A percentile compares a stretch with the other conserved stretches of the same genome.
phyloP scores from a whole-genome alignment of 148 eudicot genomes.

The Bassia scoparia region DNA sequence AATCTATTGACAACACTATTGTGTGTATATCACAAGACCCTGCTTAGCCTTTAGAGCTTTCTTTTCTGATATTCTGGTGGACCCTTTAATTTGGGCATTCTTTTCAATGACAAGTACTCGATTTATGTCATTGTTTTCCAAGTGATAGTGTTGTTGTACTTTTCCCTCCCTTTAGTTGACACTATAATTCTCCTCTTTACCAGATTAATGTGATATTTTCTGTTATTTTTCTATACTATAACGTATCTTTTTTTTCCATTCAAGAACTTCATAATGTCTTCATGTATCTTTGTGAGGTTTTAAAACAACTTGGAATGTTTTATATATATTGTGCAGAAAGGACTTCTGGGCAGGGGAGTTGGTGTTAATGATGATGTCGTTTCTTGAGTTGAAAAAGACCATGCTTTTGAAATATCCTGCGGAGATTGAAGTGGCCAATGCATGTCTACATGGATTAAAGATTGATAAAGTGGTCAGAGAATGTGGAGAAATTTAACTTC shows the following conservation, averaged over 20 bases:
- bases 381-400: slow-evolving; percentile 41
- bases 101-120: neutral
- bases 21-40: neutral
- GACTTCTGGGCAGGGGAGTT: slow-evolving; percentile 29
- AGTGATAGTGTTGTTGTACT: neutral
- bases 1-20: neutral
- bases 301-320: neutral
- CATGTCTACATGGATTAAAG: slow-evolving; percentile 46
- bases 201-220: neutral
- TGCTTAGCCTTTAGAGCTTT: neutral
- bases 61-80: neutral
- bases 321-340: slow-evolving; percentile 22
- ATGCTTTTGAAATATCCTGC: slow-evolving; percentile 52
- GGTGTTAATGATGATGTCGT: slow-evolving; percentile 33
- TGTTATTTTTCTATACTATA: neutral
- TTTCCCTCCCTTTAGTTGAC: neutral
- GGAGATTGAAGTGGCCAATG: slow-evolving; percentile 40
- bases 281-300: neutral
- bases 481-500: slow-evolving; percentile 39
- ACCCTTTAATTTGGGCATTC: neutral
- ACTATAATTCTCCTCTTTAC: neutral
- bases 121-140: too few relatives aligned
- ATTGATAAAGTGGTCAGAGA: slow-evolving; percentile 46
- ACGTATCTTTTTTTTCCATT: neutral
- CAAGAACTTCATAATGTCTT: neutral